phyloP scores from a whole-genome alignment of 768 basidiomycete genomes.

The Multifurca ochricompacta region DNA sequence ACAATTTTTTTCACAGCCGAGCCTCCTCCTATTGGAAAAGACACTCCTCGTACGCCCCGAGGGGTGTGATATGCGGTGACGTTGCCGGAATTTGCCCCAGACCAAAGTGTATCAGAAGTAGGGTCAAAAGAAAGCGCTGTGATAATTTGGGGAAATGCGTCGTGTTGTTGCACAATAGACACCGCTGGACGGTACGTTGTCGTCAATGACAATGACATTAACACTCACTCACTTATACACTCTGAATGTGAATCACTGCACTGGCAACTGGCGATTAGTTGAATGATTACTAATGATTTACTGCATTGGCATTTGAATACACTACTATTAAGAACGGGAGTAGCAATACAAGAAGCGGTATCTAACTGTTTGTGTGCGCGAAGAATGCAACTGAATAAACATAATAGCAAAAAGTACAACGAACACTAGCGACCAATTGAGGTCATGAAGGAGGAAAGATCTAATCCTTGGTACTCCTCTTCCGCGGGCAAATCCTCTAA shows the following conservation, averaged over 20 bases:
- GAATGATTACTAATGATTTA: no score
- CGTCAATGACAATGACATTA: slow-evolving; percentile 18
- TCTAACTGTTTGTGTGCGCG: slow-evolving; percentile 6
- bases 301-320: slow-evolving; percentile 11
- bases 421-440: slow-evolving; percentile 51
- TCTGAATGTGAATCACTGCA: no score
- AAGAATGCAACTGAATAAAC: slow-evolving; percentile 21
- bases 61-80: slow-evolving; percentile 62
- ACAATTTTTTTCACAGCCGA: slow-evolving; percentile 65
- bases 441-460: slow-evolving; percentile 82
- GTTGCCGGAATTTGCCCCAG: slow-evolving; percentile 64
- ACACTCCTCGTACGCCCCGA: slow-evolving; percentile 58
- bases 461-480: slow-evolving; percentile 86
- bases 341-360: slow-evolving; percentile 17
- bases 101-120: slow-evolving; percentile 84
- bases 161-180: slow-evolving; percentile 23
- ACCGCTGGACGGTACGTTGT: slow-evolving; percentile 22
- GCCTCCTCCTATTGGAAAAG: slow-evolving; percentile 63
- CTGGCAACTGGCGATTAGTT: no score
- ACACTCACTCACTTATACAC: no score
- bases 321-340: slow-evolving; percentile 20
- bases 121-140: slow-evolving; percentile 86
- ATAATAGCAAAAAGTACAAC: slow-evolving; percentile 24
- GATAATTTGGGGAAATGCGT: slow-evolving; percentile 39
- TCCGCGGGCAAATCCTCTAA: slow-evolving; percentile 88